These are phyloP conservation scores for Salvia rosmarinus DNA, from an alignment of 257 asterid genomes.

Conservation along the genomic window DNA sequence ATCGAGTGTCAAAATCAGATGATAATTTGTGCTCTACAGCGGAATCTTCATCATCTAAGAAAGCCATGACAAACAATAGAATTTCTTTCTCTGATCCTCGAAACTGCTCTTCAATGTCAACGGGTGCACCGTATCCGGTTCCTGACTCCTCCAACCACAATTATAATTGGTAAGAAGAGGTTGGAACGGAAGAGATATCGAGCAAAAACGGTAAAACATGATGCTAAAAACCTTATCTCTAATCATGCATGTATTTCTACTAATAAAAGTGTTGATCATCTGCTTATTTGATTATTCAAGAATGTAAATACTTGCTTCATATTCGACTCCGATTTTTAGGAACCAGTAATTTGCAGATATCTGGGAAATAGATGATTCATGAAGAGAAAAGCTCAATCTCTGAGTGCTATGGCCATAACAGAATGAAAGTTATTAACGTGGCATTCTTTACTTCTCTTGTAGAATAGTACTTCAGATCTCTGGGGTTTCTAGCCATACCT, in stretches of 20 bases:
- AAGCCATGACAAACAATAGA: constrained; percentile 45
- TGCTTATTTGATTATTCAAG: neutral
- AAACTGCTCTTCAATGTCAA: constrained; percentile 41
- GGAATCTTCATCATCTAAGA: constrained; percentile 69
- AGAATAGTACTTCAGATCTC: constrained; percentile 13
- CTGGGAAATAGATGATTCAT: constrained; percentile 11
- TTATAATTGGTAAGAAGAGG: constrained; percentile 44
- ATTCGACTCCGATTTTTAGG: constrained; percentile 30
- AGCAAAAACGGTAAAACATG: constrained; percentile 48
- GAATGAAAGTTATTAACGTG: neutral
- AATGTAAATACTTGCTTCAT: neutral
- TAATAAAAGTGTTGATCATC: neutral
- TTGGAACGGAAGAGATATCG: constrained; percentile 47
- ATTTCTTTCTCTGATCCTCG: constrained; percentile 62
- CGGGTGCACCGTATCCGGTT: constrained; percentile 35
- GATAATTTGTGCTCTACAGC: constrained; percentile 86
- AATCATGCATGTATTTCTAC: too few relatives aligned
- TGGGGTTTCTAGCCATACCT: too few relatives aligned
- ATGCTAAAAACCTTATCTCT: neutral
- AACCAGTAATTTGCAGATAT: constrained; percentile 18
- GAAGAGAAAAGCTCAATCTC: constrained; percentile 27
- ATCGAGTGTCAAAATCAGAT: constrained; percentile 39
- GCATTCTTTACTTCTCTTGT: constrained; percentile 5
- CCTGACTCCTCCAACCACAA: constrained; percentile 42
- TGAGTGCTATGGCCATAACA: too few relatives aligned